phyloP scores from a whole-genome alignment of 371 early-diverging fungal species.

The Mortierella sp. region DNA sequence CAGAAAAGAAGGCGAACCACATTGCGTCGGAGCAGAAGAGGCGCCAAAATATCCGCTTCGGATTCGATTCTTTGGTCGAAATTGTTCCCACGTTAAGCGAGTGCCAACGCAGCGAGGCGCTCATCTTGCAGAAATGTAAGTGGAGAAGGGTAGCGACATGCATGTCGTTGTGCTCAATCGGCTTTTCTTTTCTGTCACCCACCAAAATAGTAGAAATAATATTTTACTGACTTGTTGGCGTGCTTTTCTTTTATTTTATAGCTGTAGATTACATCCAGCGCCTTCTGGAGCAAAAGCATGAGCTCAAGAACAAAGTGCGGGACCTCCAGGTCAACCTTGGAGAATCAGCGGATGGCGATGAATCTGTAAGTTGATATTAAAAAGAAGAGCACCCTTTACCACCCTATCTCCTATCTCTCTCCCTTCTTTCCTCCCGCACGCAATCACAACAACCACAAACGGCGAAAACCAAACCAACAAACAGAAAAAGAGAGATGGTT shows the following conservation, averaged over 20 bases:
- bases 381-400: background rate
- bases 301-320: slow-evolving; percentile 49
- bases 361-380: slow-evolving; percentile 33
- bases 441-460: background rate
- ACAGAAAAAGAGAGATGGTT: background rate
- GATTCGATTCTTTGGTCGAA: slow-evolving; percentile 86
- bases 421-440: background rate
- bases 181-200: slow-evolving; percentile 7
- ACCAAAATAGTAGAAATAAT: background rate
- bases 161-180: background rate
- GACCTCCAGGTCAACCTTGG: slow-evolving; percentile 47
- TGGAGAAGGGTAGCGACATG: background rate
- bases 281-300: slow-evolving; percentile 42
- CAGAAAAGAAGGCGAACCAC: slow-evolving; percentile 92
- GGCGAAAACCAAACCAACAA: background rate
- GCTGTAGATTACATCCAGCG: slow-evolving; percentile 58
- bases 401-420: background rate
- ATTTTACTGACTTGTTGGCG: background rate
- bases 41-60: slow-evolving; percentile 86
- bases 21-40: slow-evolving; percentile 93
- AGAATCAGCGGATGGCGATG: slow-evolving; percentile 42
- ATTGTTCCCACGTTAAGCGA: slow-evolving; percentile 82
- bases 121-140: slow-evolving; percentile 73
- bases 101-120: slow-evolving; percentile 72
- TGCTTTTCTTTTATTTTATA: slow-evolving; percentile 1